phyloP scores from a whole-genome alignment of 2,329 filamentous ascomycete genomes.

The Sporothrix euskadiensis region DNA sequence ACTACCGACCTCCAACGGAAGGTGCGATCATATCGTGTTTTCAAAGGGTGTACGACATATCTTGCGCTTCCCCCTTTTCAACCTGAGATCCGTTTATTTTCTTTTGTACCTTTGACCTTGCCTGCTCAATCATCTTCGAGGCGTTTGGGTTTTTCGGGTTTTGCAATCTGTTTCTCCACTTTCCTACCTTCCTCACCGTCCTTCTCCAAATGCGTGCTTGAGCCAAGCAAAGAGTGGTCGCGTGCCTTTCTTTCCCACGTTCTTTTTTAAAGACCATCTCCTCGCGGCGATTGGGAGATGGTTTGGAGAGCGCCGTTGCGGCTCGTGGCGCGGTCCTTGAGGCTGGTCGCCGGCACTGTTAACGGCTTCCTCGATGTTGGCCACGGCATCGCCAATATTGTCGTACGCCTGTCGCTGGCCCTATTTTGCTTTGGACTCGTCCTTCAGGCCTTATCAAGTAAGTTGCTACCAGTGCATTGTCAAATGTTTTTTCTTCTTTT shows the following conservation, averaged over 20 bases:
- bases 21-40: neutral
- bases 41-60: neutral
- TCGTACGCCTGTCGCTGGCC: constrained; percentile 17
- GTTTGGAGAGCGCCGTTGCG: constrained; percentile 15
- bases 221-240: constrained; percentile 15
- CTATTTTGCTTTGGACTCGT: constrained; percentile 20
- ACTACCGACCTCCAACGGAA: neutral
- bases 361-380: constrained; percentile 9
- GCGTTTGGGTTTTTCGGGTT: no score
- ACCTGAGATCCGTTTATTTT: neutral
- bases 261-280: neutral
- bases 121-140: neutral
- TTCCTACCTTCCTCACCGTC: neutral
- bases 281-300: neutral
- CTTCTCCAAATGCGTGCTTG: neutral
- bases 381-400: neutral
- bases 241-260: neutral
- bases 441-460: constrained; percentile 9
- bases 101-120: neutral
- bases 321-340: neutral
- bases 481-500: neutral
- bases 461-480: neutral
- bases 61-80: neutral
- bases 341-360: neutral
- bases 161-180: neutral